Evolutionary conservation across 768 basidiomycete species (phyloP).

Genomic region (Boletus eberwhitei): DNA sequence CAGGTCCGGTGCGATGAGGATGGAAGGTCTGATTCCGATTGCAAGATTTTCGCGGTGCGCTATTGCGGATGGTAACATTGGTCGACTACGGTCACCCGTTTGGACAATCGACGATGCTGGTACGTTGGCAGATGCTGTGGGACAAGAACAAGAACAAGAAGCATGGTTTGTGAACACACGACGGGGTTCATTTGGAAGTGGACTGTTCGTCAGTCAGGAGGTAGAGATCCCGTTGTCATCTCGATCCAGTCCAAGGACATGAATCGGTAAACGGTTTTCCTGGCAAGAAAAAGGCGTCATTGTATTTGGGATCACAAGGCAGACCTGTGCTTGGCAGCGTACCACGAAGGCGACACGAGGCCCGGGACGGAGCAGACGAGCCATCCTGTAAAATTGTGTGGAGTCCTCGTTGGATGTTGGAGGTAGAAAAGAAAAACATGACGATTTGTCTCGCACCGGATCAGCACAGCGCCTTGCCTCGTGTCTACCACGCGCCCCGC

Average conservation of each 20-base stretch:
- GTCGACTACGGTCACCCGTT: slow-evolving; percentile 8
- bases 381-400: slow-evolving; percentile 15
- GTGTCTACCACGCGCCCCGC: slow-evolving; percentile 3
- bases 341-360: neutral
- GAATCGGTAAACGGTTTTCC: slow-evolving; percentile 1
- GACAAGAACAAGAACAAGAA: slow-evolving; percentile 10
- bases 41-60: neutral
- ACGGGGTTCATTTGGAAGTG: slow-evolving; percentile 24
- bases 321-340: neutral
- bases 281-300: neutral
- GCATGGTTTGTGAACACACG: neutral
- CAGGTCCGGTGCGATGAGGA: slow-evolving; percentile 19
- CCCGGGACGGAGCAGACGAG: neutral
- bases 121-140: slow-evolving; percentile 11
- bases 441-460: neutral
- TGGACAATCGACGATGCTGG: slow-evolving; percentile 4
- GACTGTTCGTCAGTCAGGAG: slow-evolving; percentile 8
- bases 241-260: slow-evolving; percentile 13
- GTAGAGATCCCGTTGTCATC: slow-evolving; percentile 7
- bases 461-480: slow-evolving; percentile 5
- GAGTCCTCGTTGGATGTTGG: neutral
- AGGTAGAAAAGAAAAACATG: neutral
- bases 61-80: slow-evolving; percentile 11
- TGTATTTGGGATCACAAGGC: neutral
- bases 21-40: slow-evolving; percentile 9